phyloP scores from a whole-genome alignment of 495 filamentous ascomycete species.

The Penicillium paradoxum region DNA sequence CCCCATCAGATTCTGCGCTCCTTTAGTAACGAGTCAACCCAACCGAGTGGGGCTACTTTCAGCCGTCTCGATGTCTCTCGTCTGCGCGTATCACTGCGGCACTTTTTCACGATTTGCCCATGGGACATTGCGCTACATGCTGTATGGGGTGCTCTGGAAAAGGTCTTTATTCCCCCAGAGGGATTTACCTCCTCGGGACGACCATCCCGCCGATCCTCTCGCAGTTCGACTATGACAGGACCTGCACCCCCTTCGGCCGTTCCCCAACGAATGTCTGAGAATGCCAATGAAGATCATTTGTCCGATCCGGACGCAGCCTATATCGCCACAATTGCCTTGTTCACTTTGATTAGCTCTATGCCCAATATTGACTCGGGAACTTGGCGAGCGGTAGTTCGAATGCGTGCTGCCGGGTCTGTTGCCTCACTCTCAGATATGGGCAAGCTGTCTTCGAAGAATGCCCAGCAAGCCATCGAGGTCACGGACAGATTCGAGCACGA shows the following conservation, averaged over 20 bases:
- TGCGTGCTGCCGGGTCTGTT: conserved; percentile 51
- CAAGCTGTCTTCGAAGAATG: conserved; percentile 26
- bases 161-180: conserved; percentile 61
- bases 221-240: conserved; percentile 26
- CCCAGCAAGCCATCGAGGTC: conserved; percentile 30
- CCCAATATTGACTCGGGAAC: conserved; percentile 40
- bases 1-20: conserved; percentile 59
- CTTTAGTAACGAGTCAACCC: conserved; percentile 47
- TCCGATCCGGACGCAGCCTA: conserved; percentile 53
- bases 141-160: conserved; percentile 67
- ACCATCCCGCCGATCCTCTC: conserved; percentile 34
- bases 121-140: conserved; percentile 63
- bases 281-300: conserved; percentile 33
- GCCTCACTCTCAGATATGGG: conserved; percentile 41
- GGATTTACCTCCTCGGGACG: conserved; percentile 40
- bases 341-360: conserved; percentile 51
- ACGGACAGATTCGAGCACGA: conserved; percentile 60
- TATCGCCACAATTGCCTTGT: conserved; percentile 51
- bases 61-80: conserved; percentile 28
- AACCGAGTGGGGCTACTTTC: not conserved
- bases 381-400: conserved; percentile 47
- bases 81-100: conserved; percentile 31
- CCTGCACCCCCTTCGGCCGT: conserved; percentile 22
- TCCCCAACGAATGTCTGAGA: conserved; percentile 26
- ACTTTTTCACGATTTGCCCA: conserved; percentile 37